Evolutionary conservation across 495 filamentous ascomycete genomes (phyloP).

Genomic region (Annulohypoxylon nitens): DNA sequence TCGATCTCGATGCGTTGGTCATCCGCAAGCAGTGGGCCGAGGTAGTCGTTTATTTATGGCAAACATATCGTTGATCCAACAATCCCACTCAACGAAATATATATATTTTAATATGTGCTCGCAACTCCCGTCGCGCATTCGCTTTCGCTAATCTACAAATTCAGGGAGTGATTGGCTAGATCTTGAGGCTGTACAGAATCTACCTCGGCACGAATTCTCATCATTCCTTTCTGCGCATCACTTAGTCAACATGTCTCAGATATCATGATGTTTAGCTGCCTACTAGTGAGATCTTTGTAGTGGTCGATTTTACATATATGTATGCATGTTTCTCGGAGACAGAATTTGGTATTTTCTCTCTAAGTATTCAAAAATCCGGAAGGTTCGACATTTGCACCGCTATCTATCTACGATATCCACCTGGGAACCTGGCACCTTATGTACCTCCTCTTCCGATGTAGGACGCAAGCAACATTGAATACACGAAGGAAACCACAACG

Average conservation of each 20-base stretch:
- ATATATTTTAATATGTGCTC: neutral
- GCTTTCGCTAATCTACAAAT: conserved; percentile 11
- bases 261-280: neutral
- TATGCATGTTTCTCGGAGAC: conserved; percentile 3
- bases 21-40: neutral
- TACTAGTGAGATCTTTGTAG: neutral
- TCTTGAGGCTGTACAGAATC: conserved; percentile 1
- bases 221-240: conserved; percentile 1
- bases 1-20: neutral
- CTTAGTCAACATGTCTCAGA: neutral
- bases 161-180: neutral
- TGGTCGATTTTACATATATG: conserved; percentile 6
- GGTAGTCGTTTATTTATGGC: conserved; percentile 11
- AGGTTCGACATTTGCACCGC: neutral
- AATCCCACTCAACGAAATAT: neutral
- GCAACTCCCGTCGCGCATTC: conserved; percentile 3
- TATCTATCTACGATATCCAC: conserved; percentile 4
- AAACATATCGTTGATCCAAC: neutral
- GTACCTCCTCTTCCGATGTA: neutral
- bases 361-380: neutral
- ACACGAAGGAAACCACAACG: neutral
- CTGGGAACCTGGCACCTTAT: too few relatives aligned
- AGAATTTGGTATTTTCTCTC: neutral
- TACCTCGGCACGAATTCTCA: conserved; percentile 12
- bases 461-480: neutral